These are phyloP conservation scores for Fomitopsis serialis DNA, from an alignment of 768 basidiomycete genomes.

Conservation along the genomic window DNA sequence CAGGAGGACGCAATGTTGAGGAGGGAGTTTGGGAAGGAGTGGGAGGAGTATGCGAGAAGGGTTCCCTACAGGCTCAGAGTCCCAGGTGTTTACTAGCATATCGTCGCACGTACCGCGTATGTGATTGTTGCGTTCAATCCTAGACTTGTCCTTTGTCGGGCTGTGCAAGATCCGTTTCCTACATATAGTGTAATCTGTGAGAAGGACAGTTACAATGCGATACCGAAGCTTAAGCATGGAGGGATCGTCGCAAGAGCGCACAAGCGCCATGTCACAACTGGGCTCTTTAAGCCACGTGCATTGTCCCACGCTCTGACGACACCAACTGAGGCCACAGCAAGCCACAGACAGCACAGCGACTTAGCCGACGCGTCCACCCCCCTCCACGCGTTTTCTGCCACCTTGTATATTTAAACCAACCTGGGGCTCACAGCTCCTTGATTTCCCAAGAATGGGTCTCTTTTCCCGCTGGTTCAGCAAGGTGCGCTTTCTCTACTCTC, in stretches of 20 bases:
- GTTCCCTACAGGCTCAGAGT: conserved; percentile 8
- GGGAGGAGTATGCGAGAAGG: conserved; percentile 10
- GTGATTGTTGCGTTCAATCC: too few relatives aligned
- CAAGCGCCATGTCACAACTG: background rate
- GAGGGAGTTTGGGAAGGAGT: conserved; percentile 12
- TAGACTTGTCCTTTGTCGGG: background rate
- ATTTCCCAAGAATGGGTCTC: background rate
- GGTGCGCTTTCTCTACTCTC: background rate
- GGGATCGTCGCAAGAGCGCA: background rate
- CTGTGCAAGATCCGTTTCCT: too few relatives aligned
- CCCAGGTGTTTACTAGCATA: conserved; percentile 10
- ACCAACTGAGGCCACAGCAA: background rate
- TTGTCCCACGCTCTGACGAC: background rate
- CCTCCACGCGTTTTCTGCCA: background rate
- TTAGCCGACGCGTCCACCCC: background rate
- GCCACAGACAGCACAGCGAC: background rate
- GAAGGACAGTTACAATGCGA: too few relatives aligned
- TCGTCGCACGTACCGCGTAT: too few relatives aligned
- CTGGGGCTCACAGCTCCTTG: background rate
- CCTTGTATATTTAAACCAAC: background rate
- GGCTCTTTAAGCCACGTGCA: too few relatives aligned
- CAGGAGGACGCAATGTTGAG: conserved; percentile 6
- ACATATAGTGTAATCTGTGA: too few relatives aligned
- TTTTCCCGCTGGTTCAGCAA: background rate
- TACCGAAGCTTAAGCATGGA: too few relatives aligned